Evolutionary conservation across 2,329 filamentous ascomycete species (phyloP), one percentile per base, ranked within the genome.

Genomic region (Penicillium brevicompactum): DNA sequence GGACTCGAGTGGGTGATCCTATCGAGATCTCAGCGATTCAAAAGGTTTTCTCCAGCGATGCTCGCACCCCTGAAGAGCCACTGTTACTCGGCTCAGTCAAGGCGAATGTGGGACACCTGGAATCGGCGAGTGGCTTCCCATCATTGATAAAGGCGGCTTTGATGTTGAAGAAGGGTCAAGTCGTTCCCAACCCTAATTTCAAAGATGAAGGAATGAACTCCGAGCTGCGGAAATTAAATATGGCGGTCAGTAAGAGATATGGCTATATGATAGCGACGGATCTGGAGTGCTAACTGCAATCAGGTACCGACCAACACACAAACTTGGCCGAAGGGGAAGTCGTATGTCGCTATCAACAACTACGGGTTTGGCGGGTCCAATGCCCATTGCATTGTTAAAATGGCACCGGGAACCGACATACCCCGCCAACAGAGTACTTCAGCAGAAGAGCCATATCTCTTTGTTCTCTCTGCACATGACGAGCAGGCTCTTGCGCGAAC

Each of bases 351-450:
- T 50, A 56, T 67, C 45, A 68, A 57, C 18, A 66, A 63, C 40
- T 69, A 64, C 44, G 69, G 67, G 2, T 65, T 66, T 34, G 66
- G 66, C 37, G 69, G 69, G 9, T 58, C 68, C 2, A 71, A 71
- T 48, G 63, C 63, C 0, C 68, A 70, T 44, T 62, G 57, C 2
- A 58, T 70, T 16, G 49, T 68, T 22, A 57, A 62, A 30, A 53
- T 53, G 40, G 51, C 59, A 3, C 61, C 58, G 31, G 53, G 18
- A n/a, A 11, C 37, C 3, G 40, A 44, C 13, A 13, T 45, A 13
- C 51, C 60, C 7, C 42, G 47, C 18, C 40, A 58, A 4, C 6
- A 14, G 0, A 30, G n/a, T 14, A 41, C 53, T 3, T 37, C 30
- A 5, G 48, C 60, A 31, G 42, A 59, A 13, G 49, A 55, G 27